Percentiles rank a stretch among this genome's conserved stretches.
These are phyloP conservation scores for Lumnitzera racemosa DNA, from an alignment of 345 rosid species.

Conservation along the genomic window DNA sequence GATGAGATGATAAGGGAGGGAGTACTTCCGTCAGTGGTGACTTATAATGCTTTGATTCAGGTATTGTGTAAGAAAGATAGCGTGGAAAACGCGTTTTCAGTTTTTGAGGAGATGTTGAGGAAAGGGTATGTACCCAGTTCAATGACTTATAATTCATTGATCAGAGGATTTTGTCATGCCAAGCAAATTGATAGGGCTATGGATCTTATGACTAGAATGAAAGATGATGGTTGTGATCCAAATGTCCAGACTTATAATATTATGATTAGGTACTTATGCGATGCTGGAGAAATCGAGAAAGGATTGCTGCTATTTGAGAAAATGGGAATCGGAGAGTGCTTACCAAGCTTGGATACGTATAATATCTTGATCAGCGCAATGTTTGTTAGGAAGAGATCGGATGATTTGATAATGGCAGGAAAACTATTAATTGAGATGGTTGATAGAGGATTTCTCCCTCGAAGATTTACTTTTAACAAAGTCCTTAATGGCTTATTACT, in stretches of 20 bases:
- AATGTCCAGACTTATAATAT: slow-evolving; percentile 80
- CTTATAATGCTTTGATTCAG: slow-evolving; percentile 85
- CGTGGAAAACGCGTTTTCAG: slow-evolving; percentile 57
- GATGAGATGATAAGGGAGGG: slow-evolving; percentile 62
- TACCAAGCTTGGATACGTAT: slow-evolving; percentile 86
- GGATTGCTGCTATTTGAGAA: slow-evolving; percentile 56
- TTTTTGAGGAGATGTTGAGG: slow-evolving; percentile 74
- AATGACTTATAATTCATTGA: slow-evolving; percentile 61
- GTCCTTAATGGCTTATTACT: slow-evolving; percentile 77
- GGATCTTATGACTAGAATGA: slow-evolving; percentile 62
- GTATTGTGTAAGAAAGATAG: slow-evolving; percentile 83
- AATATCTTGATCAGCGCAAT: slow-evolving; percentile 71
- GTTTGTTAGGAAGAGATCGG: slow-evolving; percentile 77
- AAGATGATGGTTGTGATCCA: slow-evolving; percentile 49
- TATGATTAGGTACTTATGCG: slow-evolving; percentile 57
- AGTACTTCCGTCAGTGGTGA: slow-evolving; percentile 78
- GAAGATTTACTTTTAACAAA: slow-evolving; percentile 63
- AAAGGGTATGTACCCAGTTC: slow-evolving; percentile 68
- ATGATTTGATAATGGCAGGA: slow-evolving; percentile 76
- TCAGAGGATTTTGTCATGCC: slow-evolving; percentile 74
- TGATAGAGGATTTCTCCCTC: slow-evolving; percentile 82
- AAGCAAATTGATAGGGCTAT: slow-evolving; percentile 57
- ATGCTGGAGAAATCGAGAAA: slow-evolving; percentile 62
- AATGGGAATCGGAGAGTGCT: slow-evolving; percentile 56
- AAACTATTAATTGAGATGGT: slow-evolving; percentile 81